These are phyloP conservation scores for Phascolomyces articulosus DNA, from an alignment of 371 early-diverging fungal species.

Conservation along the genomic window DNA sequence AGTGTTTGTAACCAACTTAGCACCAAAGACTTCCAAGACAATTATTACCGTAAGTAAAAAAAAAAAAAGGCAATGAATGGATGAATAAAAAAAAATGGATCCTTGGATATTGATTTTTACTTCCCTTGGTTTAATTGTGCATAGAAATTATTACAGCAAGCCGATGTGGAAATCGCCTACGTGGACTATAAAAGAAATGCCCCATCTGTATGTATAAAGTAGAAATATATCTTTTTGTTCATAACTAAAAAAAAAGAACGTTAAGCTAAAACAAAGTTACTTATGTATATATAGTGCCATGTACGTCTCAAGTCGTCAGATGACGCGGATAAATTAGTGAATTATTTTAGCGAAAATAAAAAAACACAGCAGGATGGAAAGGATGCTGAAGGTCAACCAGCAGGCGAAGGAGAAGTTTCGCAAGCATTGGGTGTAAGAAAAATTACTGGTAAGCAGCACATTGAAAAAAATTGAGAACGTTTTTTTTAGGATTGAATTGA, in stretches of 20 bases:
- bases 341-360: constrained; percentile 27
- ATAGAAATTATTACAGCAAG: constrained; percentile 26
- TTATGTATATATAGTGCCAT: constrained; percentile 20
- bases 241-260: too few relatives aligned
- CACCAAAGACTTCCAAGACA: constrained; percentile 34
- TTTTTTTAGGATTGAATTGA: too few relatives aligned
- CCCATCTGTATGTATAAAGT: constrained; percentile 10
- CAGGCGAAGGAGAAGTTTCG: neutral
- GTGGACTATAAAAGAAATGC: constrained; percentile 35
- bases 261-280: neutral
- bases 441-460: constrained; percentile 17
- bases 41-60: constrained; percentile 15
- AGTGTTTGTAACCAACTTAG: constrained; percentile 29
- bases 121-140: neutral
- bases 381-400: constrained; percentile 25
- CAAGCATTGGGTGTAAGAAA: constrained; percentile 12
- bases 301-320: constrained; percentile 30
- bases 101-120: too few relatives aligned
- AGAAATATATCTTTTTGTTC: neutral
- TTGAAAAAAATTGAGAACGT: too few relatives aligned
- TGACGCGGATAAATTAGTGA: constrained; percentile 27
- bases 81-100: neutral
- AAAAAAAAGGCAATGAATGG: too few relatives aligned
- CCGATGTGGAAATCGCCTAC: constrained; percentile 34
- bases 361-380: constrained; percentile 26